These are phyloP conservation scores for Benincasa hispida DNA, from an alignment of 306 rosid species.

Conservation along the genomic window DNA sequence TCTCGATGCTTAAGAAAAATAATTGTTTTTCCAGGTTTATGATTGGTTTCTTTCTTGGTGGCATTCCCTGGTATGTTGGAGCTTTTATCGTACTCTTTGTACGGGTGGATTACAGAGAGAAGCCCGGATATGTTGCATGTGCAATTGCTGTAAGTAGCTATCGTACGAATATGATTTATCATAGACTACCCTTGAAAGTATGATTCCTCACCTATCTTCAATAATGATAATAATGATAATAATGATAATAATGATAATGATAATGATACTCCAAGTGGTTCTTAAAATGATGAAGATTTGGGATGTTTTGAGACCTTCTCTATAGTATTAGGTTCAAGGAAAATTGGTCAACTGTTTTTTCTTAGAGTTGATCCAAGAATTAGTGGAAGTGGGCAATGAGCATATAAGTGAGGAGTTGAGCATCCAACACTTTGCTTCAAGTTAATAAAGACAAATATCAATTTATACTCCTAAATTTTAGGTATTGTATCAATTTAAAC, in stretches of 20 bases:
- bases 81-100: slow-evolving; percentile 42
- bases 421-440: neutral
- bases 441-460: neutral
- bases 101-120: slow-evolving; percentile 62
- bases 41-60: slow-evolving; percentile 63
- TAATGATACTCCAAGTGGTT: neutral
- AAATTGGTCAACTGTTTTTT: neutral
- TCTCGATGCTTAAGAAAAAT: neutral
- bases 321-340: neutral
- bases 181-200: neutral
- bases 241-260: too few relatives aligned
- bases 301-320: neutral
- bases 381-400: neutral
- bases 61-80: slow-evolving; percentile 75
- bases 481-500: too few relatives aligned
- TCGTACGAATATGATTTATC: neutral
- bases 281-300: neutral
- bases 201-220: neutral
- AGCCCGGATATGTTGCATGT: slow-evolving; percentile 80
- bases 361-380: neutral
- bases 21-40: slow-evolving; percentile 42
- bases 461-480: neutral
- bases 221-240: too few relatives aligned
- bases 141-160: slow-evolving; percentile 54
- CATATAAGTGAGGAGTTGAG: neutral